Percentiles rank a stretch among this genome's conserved stretches.
phyloP scores from a whole-genome alignment of 2,329 filamentous ascomycete genomes.

The Monosporascus sp. region DNA sequence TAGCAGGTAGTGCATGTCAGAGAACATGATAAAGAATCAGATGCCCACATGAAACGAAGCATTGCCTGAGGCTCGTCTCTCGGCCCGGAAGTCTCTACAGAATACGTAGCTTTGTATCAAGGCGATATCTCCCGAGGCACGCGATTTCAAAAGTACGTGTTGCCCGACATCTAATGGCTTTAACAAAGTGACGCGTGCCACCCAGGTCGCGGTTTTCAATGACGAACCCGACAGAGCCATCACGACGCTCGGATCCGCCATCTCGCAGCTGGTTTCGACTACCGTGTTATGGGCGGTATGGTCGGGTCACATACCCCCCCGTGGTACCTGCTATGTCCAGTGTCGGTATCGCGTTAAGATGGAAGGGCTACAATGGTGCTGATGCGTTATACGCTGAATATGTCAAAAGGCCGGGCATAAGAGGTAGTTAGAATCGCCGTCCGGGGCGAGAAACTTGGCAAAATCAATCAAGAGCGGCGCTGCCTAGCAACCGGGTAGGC shows the following conservation, averaged over 20 bases:
- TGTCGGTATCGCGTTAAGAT: background rate
- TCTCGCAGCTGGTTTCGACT: background rate
- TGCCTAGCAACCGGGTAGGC: background rate
- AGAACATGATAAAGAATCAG: too few relatives aligned
- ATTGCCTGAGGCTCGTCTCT: too few relatives aligned
- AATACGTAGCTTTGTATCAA: too few relatives aligned
- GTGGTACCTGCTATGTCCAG: background rate
- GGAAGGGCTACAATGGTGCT: background rate
- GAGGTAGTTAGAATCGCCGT: background rate
- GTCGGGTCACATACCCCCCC: background rate
- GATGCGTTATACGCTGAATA: background rate
- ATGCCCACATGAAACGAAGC: too few relatives aligned
- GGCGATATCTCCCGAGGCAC: too few relatives aligned
- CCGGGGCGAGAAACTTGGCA: background rate
- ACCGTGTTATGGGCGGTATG: background rate
- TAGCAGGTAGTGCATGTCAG: too few relatives aligned
- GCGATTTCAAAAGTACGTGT: too few relatives aligned
- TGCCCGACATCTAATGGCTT: background rate
- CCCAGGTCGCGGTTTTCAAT: background rate
- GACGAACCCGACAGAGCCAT: background rate
- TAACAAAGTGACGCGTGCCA: background rate
- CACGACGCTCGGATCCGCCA: background rate
- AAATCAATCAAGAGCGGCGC: background rate
- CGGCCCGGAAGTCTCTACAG: too few relatives aligned
- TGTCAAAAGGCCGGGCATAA: background rate